Evolutionary conservation across 805 yeast species (phyloP), one percentile per base, ranked within the genome.

Genomic region (Sungouiella blattae): DNA sequence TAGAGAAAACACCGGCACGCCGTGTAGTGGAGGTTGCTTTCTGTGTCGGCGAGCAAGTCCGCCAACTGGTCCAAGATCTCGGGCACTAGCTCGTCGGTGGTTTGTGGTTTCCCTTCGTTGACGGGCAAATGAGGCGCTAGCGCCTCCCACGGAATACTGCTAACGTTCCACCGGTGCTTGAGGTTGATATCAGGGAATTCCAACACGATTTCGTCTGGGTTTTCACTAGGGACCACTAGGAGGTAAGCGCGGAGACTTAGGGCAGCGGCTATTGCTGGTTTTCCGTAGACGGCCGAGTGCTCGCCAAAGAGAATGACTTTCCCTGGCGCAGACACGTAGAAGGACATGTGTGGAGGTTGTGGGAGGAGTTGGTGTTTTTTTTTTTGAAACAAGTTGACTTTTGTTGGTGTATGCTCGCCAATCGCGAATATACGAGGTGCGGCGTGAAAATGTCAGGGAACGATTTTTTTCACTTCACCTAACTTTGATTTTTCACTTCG

Each of bases 201-300:
- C 43, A 91, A 64, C 34, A 49, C 50, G 30, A 89, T 67, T 1
- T 54, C 49, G 11, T 73, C 69, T 0, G 65, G 44, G 30, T 69
- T 61, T 11, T 57, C 52, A 39, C 63, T 65, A 13, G 74, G 69
- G 3, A 78, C 58, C 1, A 85, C 93, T 14, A 84, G 62, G 6
- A 89, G 60, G 50, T 87, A 91, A 0, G 97, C 85, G 50, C 96
- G 74, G 39, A 93, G 66, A 5, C 93, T 82, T 7, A 91, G 74
- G 4, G 96, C 93, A 0, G 98, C 97, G 1, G 98, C 98, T 34
- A 93, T 85, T 9, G 97, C 98, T 1, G 96, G 96, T 65, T 80
- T 85, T 30, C 85, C 81, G 56, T 85, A 86, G 0, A 93, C 98
- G 2, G 94, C 98, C 6, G 97, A 85, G 54, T 93, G 98, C 55